These are phyloP conservation scores for Chlamydomonas eustigma DNA, from an alignment of 139 green algal species.

Conservation along the genomic window DNA sequence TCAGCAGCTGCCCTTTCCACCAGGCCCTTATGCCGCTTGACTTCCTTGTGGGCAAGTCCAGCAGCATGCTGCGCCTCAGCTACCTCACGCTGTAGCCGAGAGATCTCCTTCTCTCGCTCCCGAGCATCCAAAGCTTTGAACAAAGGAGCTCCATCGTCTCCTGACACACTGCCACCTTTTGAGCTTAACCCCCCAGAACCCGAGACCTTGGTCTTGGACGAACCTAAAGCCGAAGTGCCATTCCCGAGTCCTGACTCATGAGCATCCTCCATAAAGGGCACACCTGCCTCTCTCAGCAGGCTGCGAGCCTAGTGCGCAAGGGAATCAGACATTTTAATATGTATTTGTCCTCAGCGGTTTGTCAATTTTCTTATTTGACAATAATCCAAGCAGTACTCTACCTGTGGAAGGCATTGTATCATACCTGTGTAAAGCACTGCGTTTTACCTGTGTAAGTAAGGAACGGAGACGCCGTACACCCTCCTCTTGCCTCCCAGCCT, in stretches of 20 bases:
- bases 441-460: neutral
- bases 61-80: conserved; percentile 1
- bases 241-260: neutral
- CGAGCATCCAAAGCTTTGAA: conserved; percentile 13
- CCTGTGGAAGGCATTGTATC: too few relatives aligned
- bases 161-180: too few relatives aligned
- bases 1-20: neutral
- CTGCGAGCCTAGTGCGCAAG: neutral
- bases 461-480: neutral
- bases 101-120: conserved; percentile 19
- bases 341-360: too few relatives aligned
- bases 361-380: too few relatives aligned
- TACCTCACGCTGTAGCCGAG: neutral
- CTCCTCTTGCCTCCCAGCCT: conserved; percentile 2
- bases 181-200: too few relatives aligned
- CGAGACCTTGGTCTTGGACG: too few relatives aligned
- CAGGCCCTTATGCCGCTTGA: neutral
- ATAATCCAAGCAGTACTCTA: too few relatives aligned
- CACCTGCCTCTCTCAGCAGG: neutral
- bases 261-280: conserved; percentile 3
- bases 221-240: too few relatives aligned
- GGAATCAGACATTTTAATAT: too few relatives aligned
- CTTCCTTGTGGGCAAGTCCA: neutral
- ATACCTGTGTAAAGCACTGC: too few relatives aligned
- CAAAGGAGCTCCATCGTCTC: neutral